Base-by-base conservation (phyloP, 2,329 filamentous ascomycete genomes). In the Cytospora piceicola region DNA sequence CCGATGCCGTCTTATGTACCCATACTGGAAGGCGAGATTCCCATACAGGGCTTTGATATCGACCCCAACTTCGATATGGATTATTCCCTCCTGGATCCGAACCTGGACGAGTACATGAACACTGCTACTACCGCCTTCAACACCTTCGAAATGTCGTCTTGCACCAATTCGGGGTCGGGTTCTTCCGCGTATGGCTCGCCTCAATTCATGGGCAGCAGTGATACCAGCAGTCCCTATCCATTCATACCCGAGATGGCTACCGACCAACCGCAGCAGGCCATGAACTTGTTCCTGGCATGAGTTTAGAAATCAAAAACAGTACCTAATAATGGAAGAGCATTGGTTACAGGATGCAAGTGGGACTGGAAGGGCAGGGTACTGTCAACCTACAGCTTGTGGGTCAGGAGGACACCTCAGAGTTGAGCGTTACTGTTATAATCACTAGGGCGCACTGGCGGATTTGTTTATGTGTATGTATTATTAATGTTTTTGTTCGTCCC, bases 241-340 rank as follows among this genome's bases (percentile, higher is more conserved):
- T 29, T 27, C 9, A 63, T 73, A 66, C 66, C 71, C 15, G 73
- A 73, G 56, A 73, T 77, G 65, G 77, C 75, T 6, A 72, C 73
- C 1, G 73, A 74, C 4, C 77, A 84, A 70, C 81, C 80, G 36
- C 78, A 81, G 52, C 74, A 76, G 53, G 81, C 77, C 22, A 78
- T 85, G 68, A 85, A 85, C 73, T 84, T 85, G 20, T 32, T 11
- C 30, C 15, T 62, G 22, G 52, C 27, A 49, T 17, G 30, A n/a
- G 49, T 7, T 7, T 42, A 7, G 39, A 7, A 4, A 42, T 15
- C 39, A 9, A 42, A 42, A 2, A 42, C 39, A 20, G 36, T 39
- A 15, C 15, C 17, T 17, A 17, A 2, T 39, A 6, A 14, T 34
- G 6, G 32, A 34, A 8, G 32, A 14, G 8, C 12, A 39, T 11